phyloP scores from a whole-genome alignment of 1,284 basidiomycete species.

The Moniliella sp. region DNA sequence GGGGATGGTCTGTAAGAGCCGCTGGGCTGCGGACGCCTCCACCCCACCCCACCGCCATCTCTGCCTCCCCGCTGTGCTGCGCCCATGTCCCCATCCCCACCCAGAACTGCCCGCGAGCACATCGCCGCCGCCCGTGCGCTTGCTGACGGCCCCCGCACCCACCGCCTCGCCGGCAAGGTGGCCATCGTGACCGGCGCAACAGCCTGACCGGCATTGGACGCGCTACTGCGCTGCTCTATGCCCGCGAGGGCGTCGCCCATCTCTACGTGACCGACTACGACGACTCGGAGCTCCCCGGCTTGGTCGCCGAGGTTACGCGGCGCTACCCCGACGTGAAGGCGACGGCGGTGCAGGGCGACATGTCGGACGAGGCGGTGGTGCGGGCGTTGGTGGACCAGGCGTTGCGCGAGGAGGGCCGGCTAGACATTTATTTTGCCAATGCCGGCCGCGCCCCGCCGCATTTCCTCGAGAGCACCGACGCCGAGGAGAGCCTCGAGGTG shows the following conservation, averaged over 20 bases:
- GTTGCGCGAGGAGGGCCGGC: slow-evolving; percentile 53
- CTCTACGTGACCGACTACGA: slow-evolving; percentile 65
- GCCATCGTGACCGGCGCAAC: slow-evolving; percentile 57
- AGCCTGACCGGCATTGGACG: slow-evolving; percentile 21
- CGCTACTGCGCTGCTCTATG: slow-evolving; percentile 13
- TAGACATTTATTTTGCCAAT: slow-evolving; percentile 86
- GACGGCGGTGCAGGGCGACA: slow-evolving; percentile 46
- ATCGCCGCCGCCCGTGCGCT: no score
- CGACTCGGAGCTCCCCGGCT: slow-evolving; percentile 47
- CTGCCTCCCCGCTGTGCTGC: no score
- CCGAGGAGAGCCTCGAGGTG: slow-evolving; percentile 50
- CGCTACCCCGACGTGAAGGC: slow-evolving; percentile 48
- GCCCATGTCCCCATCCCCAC: no score
- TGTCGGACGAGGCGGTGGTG: slow-evolving; percentile 56
- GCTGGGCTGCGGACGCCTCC: no score
- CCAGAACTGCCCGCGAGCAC: no score
- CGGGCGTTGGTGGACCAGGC: slow-evolving; percentile 49
- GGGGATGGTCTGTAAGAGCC: no score
- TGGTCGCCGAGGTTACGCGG: slow-evolving; percentile 48
- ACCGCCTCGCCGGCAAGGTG: slow-evolving; percentile 55
- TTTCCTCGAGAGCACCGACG: slow-evolving; percentile 43
- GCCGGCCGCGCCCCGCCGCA: slow-evolving; percentile 37
- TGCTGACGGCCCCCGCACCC: slow-evolving; percentile 40
- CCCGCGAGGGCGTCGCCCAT: slow-evolving; percentile 44
- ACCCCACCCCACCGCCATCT: no score